phyloP scores from a whole-genome alignment of 2,329 filamentous ascomycete genomes.

The Botrytis galanthina region DNA sequence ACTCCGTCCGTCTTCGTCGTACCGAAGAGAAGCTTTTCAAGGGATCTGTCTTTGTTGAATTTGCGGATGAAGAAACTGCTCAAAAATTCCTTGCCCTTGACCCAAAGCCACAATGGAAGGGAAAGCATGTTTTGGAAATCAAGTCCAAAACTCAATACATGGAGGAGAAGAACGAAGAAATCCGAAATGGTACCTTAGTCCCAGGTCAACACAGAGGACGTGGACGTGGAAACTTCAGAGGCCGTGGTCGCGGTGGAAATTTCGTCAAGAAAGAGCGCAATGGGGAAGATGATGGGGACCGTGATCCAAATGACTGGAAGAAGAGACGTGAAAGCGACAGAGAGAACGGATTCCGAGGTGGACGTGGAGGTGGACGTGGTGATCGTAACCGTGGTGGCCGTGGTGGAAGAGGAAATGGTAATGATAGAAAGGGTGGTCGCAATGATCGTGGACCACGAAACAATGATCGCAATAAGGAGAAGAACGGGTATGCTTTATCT shows the following conservation, averaged over 20 bases:
- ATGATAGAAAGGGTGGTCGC: slow-evolving; percentile 35
- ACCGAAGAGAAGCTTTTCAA: slow-evolving; percentile 75
- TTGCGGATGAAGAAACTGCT: slow-evolving; percentile 73
- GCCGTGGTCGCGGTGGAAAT: slow-evolving; percentile 40
- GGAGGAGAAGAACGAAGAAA: slow-evolving; percentile 70
- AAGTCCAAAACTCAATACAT: slow-evolving; percentile 89
- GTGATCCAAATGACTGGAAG: slow-evolving; percentile 61
- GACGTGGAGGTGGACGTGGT: slow-evolving; percentile 41
- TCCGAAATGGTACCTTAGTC: slow-evolving; percentile 66
- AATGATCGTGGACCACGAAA: slow-evolving; percentile 42
- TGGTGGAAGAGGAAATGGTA: slow-evolving; percentile 43
- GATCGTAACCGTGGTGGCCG: slow-evolving; percentile 39
- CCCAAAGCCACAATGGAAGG: slow-evolving; percentile 81
- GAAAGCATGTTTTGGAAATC: slow-evolving; percentile 66
- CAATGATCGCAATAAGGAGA: slow-evolving; percentile 40
- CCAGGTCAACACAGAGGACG: slow-evolving; percentile 41
- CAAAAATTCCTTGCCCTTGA: slow-evolving; percentile 78
- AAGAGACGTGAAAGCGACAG: slow-evolving; percentile 61
- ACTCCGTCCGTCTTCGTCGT: slow-evolving; percentile 83
- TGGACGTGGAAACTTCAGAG: slow-evolving; percentile 33
- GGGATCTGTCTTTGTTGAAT: slow-evolving; percentile 95
- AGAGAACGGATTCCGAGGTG: slow-evolving; percentile 55
- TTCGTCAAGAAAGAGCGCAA: slow-evolving; percentile 15
- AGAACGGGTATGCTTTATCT: slow-evolving; percentile 31
- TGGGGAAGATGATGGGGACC: slow-evolving; percentile 36